Evolutionary conservation across 768 basidiomycete species (phyloP).

Genomic region (Neoboletus subvelutipes): DNA sequence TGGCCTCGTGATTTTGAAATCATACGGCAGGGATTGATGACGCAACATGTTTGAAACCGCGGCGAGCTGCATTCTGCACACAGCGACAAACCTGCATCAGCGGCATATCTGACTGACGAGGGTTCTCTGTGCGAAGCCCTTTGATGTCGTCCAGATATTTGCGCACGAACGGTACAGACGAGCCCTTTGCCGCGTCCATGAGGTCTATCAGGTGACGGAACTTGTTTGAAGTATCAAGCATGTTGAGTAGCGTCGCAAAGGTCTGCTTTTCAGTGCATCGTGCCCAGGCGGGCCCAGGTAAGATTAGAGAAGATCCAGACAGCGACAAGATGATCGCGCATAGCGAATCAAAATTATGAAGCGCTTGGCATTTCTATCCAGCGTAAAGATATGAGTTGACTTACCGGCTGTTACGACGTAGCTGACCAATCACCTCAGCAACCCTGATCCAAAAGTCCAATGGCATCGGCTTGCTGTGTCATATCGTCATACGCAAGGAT

Average conservation of each 20-base stretch:
- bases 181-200: conserved; percentile 41
- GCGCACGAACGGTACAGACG: conserved; percentile 68
- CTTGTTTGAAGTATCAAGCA: conserved; percentile 53
- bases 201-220: conserved; percentile 44
- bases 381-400: neutral
- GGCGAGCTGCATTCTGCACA: conserved; percentile 53
- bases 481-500: conserved; percentile 52
- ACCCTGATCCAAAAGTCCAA: conserved; percentile 77
- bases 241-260: conserved; percentile 51
- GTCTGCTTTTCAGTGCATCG: conserved; percentile 52
- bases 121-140: conserved; percentile 49
- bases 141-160: conserved; percentile 62
- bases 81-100: conserved; percentile 48
- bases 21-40: conserved; percentile 54
- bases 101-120: conserved; percentile 5
- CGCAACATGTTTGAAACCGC: conserved; percentile 54
- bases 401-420: neutral
- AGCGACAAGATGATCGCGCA: conserved; percentile 64
- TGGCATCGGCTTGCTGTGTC: conserved; percentile 53
- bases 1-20: conserved; percentile 45
- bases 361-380: conserved; percentile 56
- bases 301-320: conserved; percentile 55
- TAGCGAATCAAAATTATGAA: conserved; percentile 70
- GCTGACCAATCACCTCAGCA: conserved; percentile 56
- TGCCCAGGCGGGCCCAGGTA: conserved; percentile 65